These are phyloP conservation scores for Ceratobasidium sp. DNA, from an alignment of 1,284 basidiomycete species.

Conservation along the genomic window DNA sequence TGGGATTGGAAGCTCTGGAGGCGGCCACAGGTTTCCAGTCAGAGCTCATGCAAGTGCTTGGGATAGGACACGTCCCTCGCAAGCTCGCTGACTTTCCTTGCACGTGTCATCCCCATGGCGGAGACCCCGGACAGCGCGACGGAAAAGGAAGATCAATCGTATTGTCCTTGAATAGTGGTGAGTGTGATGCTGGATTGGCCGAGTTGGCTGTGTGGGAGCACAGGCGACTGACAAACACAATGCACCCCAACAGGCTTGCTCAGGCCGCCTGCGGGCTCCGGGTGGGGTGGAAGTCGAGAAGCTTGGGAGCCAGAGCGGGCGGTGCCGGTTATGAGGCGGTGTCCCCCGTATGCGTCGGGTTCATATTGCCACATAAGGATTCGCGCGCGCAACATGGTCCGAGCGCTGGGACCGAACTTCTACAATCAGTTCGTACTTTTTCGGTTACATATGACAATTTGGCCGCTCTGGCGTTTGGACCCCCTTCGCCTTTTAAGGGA, in stretches of 20 bases:
- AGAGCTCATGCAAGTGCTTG: conserved; percentile 6
- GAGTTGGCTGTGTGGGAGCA: conserved; percentile 33
- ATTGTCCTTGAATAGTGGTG: conserved; percentile 14
- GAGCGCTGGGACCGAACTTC: conserved; percentile 25
- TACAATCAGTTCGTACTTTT: conserved; percentile 29
- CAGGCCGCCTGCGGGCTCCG: not conserved
- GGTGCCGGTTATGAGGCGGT: conserved; percentile 14
- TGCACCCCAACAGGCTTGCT: conserved; percentile 21
- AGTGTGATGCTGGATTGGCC: not conserved
- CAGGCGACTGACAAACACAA: not conserved
- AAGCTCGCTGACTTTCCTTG: not conserved
- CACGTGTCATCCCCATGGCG: conserved; percentile 8
- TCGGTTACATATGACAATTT: conserved; percentile 15
- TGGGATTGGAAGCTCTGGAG: not conserved
- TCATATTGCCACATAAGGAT: conserved; percentile 24
- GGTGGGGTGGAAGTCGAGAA: conserved; percentile 2
- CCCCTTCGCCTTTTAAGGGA: conserved; percentile 30
- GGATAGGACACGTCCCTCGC: not conserved
- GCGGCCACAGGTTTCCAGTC: not conserved
- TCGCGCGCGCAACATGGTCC: not conserved
- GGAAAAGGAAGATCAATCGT: conserved; percentile 14
- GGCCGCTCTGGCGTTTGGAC: conserved; percentile 7
- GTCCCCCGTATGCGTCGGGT: conserved; percentile 24
- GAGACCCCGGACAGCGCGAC: conserved; percentile 9
- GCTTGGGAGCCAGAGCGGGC: conserved; percentile 13